Evolutionary conservation across 2,329 filamentous ascomycete genomes (phyloP), one percentile per base, ranked within the genome.

Genomic region (Chaetomium strumarium): DNA sequence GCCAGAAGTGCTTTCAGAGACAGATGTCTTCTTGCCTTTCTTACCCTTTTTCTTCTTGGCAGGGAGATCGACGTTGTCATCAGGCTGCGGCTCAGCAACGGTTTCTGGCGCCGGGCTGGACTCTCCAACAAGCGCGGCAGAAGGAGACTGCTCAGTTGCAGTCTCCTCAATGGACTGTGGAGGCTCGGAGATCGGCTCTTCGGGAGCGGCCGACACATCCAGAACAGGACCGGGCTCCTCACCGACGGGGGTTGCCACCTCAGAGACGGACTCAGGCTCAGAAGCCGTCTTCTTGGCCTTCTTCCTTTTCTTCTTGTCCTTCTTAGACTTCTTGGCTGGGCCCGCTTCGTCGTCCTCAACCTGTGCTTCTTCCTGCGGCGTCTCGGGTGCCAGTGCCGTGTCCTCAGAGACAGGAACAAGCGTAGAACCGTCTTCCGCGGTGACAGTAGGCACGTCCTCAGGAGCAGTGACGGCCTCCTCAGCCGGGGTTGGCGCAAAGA

Each of bases 271-370:
- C 16, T 52, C 49, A 3, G 49, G 13, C n/a, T 49, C 46, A 31
- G 36, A 17, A 46, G 30, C 20, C 17, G 42, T 40, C 29, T 53
- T 45, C 29, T 40, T 49, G 14, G 44, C 50, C 19, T 53, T 53
- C 42, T 63, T 62, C 48, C 40, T 39, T 13, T 48, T 39, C 17
- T 48, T 38, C 39, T 48, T 45, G 29, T 3, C 6, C 24, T 53
- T 53, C 56, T 68, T 61, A 42, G 64, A 62, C 52, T 68, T 70
- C 55, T 66, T 67, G 24, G 55, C 61, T 5, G 51, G 53, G 6
- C 19, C 39, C 2, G 31, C 44, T 11, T 5, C 6, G 5, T 43
- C 31, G 3, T 46, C 37, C 16, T 41, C 36, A n/a, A 10, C 16
- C 44, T 34, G 33, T 12, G 34, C 12, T 37, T 36, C 37, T 46